phyloP scores from a whole-genome alignment of 225 moss, liverwort and hornwort genomes.

The Lunularia cruciata region DNA sequence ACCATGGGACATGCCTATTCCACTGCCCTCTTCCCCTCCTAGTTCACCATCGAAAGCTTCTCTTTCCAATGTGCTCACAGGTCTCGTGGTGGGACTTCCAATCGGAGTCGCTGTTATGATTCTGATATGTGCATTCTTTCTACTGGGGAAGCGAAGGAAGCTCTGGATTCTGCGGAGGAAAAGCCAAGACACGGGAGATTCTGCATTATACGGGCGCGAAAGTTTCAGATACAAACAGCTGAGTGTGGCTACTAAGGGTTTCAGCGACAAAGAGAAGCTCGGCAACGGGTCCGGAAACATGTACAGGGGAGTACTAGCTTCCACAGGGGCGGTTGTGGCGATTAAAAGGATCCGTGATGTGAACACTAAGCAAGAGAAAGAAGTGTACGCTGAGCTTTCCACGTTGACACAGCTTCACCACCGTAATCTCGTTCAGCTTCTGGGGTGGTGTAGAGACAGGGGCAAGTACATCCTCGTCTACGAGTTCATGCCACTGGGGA shows the following conservation, averaged over 20 bases:
- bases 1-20: background rate
- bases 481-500: slow-evolving; percentile 30
- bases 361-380: slow-evolving; percentile 16
- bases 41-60: background rate
- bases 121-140: slow-evolving; percentile 17
- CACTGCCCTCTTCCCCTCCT: too few species aligned
- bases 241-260: slow-evolving; percentile 33
- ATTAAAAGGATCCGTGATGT: slow-evolving; percentile 35
- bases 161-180: slow-evolving; percentile 17
- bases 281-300: slow-evolving; percentile 25
- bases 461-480: slow-evolving; percentile 30
- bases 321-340: slow-evolving; percentile 38
- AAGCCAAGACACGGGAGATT: background rate
- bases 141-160: slow-evolving; percentile 18
- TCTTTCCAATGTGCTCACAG: slow-evolving; percentile 9
- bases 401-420: slow-evolving; percentile 19
- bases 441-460: slow-evolving; percentile 31
- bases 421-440: slow-evolving; percentile 24
- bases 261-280: slow-evolving; percentile 30
- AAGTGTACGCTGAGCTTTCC: slow-evolving; percentile 15
- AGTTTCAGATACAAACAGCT: slow-evolving; percentile 44
- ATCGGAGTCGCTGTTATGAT: slow-evolving; percentile 14
- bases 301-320: slow-evolving; percentile 27
- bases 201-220: slow-evolving; percentile 15
- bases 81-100: slow-evolving; percentile 17